A percentile compares a stretch with the other conserved stretches of the same genome.
Evolutionary conservation across 768 basidiomycete genomes (phyloP).

Genomic region (Rickenella mellea): DNA sequence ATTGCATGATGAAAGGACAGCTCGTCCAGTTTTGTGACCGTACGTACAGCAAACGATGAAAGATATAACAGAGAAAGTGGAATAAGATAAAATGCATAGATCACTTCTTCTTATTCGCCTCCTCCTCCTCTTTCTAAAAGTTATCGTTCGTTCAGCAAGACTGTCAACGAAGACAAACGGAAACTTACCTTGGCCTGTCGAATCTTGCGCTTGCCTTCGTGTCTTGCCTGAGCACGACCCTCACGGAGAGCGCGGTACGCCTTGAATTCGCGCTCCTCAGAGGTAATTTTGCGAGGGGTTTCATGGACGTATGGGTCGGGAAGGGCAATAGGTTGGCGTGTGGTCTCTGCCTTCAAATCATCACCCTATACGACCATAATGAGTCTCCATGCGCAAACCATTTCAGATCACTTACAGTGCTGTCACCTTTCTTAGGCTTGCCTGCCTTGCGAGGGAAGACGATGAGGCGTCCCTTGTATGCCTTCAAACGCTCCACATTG

Average conservation of each 20-base stretch:
- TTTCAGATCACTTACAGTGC: slow-evolving; percentile 50
- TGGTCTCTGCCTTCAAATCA: slow-evolving; percentile 70
- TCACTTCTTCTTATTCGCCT: slow-evolving; percentile 87
- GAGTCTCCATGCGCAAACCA: slow-evolving; percentile 3
- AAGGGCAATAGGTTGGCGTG: slow-evolving; percentile 57
- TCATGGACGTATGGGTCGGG: slow-evolving; percentile 64
- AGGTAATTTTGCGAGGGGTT: slow-evolving; percentile 85
- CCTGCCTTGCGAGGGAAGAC: slow-evolving; percentile 95
- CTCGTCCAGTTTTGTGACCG: slow-evolving; percentile 9
- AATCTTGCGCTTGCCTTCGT: slow-evolving; percentile 82
- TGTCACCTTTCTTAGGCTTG: slow-evolving; percentile 95
- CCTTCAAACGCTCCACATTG: slow-evolving; percentile 89
- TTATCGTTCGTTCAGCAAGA: slow-evolving; percentile 8
- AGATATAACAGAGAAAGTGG: slow-evolving; percentile 10
- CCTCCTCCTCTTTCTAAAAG: slow-evolving; percentile 78
- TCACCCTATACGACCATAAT: slow-evolving; percentile 47
- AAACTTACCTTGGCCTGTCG: slow-evolving; percentile 72
- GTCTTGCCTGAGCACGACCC: slow-evolving; percentile 71
- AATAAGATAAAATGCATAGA: slow-evolving; percentile 12
- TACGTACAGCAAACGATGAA: slow-evolving; percentile 10
- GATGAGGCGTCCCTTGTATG: slow-evolving; percentile 86
- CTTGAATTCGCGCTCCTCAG: slow-evolving; percentile 79
- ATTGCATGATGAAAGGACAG: background rate
- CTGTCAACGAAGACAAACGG: background rate
- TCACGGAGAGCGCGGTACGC: slow-evolving; percentile 85